These are phyloP conservation scores for Buddleja alternifolia DNA, from an alignment of 257 asterid species.

Conservation along the genomic window DNA sequence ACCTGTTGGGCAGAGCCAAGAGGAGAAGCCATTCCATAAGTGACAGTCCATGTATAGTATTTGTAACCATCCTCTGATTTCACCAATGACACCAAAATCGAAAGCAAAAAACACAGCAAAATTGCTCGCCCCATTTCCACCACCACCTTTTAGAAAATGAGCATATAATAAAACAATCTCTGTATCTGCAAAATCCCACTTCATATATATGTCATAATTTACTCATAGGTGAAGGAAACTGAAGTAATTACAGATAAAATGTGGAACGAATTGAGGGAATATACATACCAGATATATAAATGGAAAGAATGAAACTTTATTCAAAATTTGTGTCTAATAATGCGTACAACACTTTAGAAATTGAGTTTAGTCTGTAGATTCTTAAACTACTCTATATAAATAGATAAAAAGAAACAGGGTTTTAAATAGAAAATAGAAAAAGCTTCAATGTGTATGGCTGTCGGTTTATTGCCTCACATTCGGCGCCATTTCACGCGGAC, in stretches of 20 bases:
- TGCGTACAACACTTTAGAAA: not conserved
- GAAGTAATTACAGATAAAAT: not conserved
- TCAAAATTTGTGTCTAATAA: not conserved
- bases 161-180: conserved; percentile 23
- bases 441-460: conserved; percentile 6
- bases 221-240: not conserved
- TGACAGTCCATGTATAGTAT: conserved; percentile 60
- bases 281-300: conserved; percentile 37
- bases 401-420: not conserved
- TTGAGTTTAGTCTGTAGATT: not conserved
- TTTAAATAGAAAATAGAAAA: not conserved
- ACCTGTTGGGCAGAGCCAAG: conserved; percentile 69
- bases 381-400: not conserved
- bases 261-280: not conserved
- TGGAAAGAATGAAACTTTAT: conserved; percentile 28
- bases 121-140: conserved; percentile 40
- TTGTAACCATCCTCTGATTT: conserved; percentile 68
- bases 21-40: conserved; percentile 68
- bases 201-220: not conserved
- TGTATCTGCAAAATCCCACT: conserved; percentile 37
- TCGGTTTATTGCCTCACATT: conserved; percentile 29
- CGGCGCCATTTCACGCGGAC: conserved; percentile 55
- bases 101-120: conserved; percentile 28
- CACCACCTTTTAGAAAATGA: not conserved
- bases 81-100: conserved; percentile 42